A percentile compares a stretch with the other conserved stretches of the same genome.
Evolutionary conservation across 805 yeast species (phyloP).

Genomic region (Metschnikowia anglica): DNA sequence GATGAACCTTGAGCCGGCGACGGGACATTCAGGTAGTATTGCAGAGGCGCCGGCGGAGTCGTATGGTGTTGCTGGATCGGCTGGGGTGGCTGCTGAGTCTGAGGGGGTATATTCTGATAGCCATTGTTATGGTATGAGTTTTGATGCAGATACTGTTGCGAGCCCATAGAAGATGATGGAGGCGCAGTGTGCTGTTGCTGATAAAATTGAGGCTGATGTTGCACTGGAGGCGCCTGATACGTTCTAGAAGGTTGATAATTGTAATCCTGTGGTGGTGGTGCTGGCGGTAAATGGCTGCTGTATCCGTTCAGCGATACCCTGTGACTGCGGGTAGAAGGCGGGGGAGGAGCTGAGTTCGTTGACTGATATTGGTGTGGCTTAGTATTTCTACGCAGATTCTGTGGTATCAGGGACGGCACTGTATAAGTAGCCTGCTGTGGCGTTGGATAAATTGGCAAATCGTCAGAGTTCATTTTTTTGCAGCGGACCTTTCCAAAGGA

Average conservation of each 20-base stretch:
- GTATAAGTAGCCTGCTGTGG: conserved; percentile 42
- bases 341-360: conserved; percentile 9
- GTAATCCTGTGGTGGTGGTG: conserved; percentile 15
- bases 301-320: not conserved
- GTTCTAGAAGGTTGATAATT: conserved; percentile 12
- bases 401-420: conserved; percentile 11
- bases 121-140: conserved; percentile 2
- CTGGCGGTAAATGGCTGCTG: conserved; percentile 2
- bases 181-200: not conserved
- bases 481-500: not conserved
- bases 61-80: conserved; percentile 5
- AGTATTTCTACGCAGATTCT: conserved; percentile 5
- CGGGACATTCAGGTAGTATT: conserved; percentile 4
- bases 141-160: conserved; percentile 5
- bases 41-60: conserved; percentile 1
- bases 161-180: not conserved
- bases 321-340: conserved; percentile 8
- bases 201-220: conserved; percentile 1
- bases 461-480: conserved; percentile 26
- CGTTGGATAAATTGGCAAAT: conserved; percentile 46
- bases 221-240: conserved; percentile 4
- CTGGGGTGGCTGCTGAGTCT: conserved; percentile 5
- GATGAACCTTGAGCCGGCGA: conserved; percentile 8
- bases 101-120: conserved; percentile 1
- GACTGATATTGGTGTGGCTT: conserved; percentile 13